Base-by-base conservation (phyloP, 257 asterid genomes). In the Primulina huaijiensis region DNA sequence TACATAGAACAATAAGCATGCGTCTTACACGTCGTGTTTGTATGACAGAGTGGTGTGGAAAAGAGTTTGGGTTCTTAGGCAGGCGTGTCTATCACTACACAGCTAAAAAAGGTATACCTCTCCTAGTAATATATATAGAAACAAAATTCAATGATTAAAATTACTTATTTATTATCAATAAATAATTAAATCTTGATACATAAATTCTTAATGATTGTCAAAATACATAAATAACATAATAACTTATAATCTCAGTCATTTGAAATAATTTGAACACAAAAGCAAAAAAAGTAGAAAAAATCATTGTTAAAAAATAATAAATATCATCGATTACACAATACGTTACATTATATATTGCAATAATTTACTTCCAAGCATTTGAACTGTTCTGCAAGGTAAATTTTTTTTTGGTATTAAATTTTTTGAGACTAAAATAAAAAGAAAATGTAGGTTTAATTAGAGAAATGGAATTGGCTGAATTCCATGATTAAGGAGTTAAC, bases 81-180 rank as follows among this genome's bases (percentile, higher is more conserved):
- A 72, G 83, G 80, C 82, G 84, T 81, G 86, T 78, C 75, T 66
- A 77, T 79, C 85, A 80, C 84, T 71, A 83, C 82, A 81, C 75
- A 78, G 79, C 81, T 70, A 75, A 75, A 64, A 71, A 70, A 78
- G 72, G 74, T 64, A 46, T n/a, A 21, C 63, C 70, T 72, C 29
- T 69, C 60, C 40, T 59, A 67, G 59, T 62, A 64, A 68, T 3
- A 30, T 30, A 78, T 30, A 34, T 65, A 62, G 40, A 60, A 62
- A 38, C 50, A 56, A 56, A 27, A 70, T 61, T 65, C 65, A 19
- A 75, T 56, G n/a, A 62, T 62, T 43, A 21, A 60, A 71, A 67
- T 61, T 40, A 60, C 61, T 62, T 3, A 67, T 7, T 8, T 37
- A 37, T 37, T 63, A 43, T 10, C 20, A 27, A 27, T 21, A 21